These are phyloP conservation scores for Silene coronaria DNA, from an alignment of 179 eudicot species.

Conservation along the genomic window DNA sequence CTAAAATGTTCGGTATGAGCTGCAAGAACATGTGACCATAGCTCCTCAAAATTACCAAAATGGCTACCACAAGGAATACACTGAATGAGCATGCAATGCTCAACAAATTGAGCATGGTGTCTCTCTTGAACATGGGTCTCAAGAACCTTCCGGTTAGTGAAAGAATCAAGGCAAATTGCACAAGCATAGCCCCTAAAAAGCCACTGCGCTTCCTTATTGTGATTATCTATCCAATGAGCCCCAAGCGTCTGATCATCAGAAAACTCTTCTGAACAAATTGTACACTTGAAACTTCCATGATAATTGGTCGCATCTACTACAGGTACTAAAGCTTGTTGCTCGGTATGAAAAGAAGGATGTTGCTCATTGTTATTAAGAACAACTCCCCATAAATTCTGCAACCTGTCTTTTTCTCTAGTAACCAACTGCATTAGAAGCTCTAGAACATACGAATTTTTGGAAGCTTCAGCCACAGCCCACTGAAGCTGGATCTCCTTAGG, in stretches of 20 bases:
- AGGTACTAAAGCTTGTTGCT: constrained; percentile 30
- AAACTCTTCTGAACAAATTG: constrained; percentile 59
- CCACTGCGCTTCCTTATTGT: constrained; percentile 95
- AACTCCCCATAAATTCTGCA: constrained; percentile 71
- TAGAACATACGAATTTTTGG: constrained; percentile 59
- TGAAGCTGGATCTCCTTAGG: constrained; percentile 86
- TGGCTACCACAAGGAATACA: constrained; percentile 87
- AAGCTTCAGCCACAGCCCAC: constrained; percentile 91
- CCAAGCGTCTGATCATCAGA: constrained; percentile 66
- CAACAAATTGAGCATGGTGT: constrained; percentile 77
- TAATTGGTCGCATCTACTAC: constrained; percentile 29
- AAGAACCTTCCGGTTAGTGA: constrained; percentile 76
- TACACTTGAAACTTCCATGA: constrained; percentile 54
- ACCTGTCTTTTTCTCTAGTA: constrained; percentile 64
- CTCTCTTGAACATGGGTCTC: constrained; percentile 91
- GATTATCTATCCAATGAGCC: constrained; percentile 71
- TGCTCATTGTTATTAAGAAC: constrained; percentile 31
- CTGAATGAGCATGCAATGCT: constrained; percentile 89
- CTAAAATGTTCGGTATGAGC: constrained; percentile 59
- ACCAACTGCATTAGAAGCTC: constrained; percentile 64
- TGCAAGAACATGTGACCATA: constrained; percentile 86
- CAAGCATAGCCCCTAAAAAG: constrained; percentile 91
- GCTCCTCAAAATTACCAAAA: constrained; percentile 75
- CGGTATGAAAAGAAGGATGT: constrained; percentile 27
- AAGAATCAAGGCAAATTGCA: constrained; percentile 94